Evolutionary conservation across 202 grass and related monocot species (phyloP).

Genomic region (Saccharum hybrid): DNA sequence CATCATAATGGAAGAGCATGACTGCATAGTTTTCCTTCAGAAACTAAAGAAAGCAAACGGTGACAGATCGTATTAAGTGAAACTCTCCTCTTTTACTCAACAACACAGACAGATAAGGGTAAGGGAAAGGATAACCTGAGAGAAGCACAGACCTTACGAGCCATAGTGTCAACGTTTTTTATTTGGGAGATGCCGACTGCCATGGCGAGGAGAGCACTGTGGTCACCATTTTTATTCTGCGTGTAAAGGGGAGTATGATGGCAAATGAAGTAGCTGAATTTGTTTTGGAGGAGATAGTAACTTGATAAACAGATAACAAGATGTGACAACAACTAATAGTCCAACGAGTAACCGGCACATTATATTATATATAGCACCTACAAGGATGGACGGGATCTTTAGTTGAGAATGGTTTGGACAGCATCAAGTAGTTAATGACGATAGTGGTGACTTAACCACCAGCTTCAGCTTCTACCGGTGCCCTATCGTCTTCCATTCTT

Average conservation of each 20-base stretch:
- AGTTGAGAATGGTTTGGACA: background rate
- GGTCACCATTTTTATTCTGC: slow-evolving; percentile 61
- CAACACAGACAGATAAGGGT: background rate
- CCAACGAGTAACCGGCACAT: background rate
- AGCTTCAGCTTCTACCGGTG: background rate
- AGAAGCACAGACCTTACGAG: slow-evolving; percentile 63
- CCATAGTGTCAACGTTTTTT: slow-evolving; percentile 75
- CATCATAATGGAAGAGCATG: slow-evolving; percentile 98
- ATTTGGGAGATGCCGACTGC: slow-evolving; percentile 91
- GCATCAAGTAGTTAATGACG: background rate
- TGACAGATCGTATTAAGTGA: slow-evolving; percentile 27
- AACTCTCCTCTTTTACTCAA: background rate
- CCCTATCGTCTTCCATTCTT: background rate
- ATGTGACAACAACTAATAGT: background rate
- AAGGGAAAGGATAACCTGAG: background rate
- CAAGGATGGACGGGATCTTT: background rate
- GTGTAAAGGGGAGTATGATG: background rate
- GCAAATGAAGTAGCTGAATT: background rate
- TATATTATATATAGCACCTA: background rate
- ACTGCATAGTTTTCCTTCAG: slow-evolving; percentile 75
- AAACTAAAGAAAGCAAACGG: slow-evolving; percentile 58
- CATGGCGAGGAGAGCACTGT: slow-evolving; percentile 83
- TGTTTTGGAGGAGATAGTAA: background rate
- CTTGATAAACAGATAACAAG: background rate
- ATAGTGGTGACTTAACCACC: background rate